These are phyloP conservation scores for Penicillium griseofulvum DNA, from an alignment of 2,329 filamentous ascomycete genomes.

Conservation along the genomic window DNA sequence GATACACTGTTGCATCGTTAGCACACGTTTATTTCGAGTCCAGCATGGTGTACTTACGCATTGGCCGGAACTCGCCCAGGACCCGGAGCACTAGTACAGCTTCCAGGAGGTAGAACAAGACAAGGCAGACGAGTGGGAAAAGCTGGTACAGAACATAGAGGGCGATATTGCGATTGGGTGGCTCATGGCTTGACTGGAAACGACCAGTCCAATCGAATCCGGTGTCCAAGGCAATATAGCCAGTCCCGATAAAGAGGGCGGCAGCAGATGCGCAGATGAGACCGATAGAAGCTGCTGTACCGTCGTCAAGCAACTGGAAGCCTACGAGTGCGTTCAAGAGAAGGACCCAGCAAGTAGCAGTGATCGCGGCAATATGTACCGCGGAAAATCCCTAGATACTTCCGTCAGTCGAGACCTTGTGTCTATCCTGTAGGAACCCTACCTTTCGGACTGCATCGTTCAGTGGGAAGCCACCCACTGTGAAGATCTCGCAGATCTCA, in stretches of 20 bases:
- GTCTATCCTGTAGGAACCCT: conserved; percentile 48
- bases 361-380: conserved; percentile 84
- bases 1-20: conserved; percentile 58
- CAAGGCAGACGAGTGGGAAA: conserved; percentile 81
- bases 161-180: conserved; percentile 68
- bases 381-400: conserved; percentile 72
- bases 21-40: not conserved
- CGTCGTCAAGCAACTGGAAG: conserved; percentile 90
- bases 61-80: conserved; percentile 84
- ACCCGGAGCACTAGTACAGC: conserved; percentile 78
- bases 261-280: conserved; percentile 69
- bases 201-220: conserved; percentile 79
- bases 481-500: conserved; percentile 94
- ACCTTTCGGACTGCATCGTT: conserved; percentile 62
- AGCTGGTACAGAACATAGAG: conserved; percentile 95
- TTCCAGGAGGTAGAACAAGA: conserved; percentile 82
- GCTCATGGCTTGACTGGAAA: conserved; percentile 62
- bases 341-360: conserved; percentile 84
- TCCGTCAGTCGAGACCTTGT: conserved; percentile 9
- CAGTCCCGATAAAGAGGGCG: conserved; percentile 79
- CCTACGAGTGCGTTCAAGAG: conserved; percentile 90
- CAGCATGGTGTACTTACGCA: conserved; percentile 56
- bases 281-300: conserved; percentile 77
- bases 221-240: conserved; percentile 93
- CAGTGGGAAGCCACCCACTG: conserved; percentile 83